Percentiles rank a stretch among this genome's conserved stretches.
These are phyloP conservation scores for Nothophoma quercina DNA, from an alignment of 2,329 filamentous ascomycete genomes.

Conservation along the genomic window DNA sequence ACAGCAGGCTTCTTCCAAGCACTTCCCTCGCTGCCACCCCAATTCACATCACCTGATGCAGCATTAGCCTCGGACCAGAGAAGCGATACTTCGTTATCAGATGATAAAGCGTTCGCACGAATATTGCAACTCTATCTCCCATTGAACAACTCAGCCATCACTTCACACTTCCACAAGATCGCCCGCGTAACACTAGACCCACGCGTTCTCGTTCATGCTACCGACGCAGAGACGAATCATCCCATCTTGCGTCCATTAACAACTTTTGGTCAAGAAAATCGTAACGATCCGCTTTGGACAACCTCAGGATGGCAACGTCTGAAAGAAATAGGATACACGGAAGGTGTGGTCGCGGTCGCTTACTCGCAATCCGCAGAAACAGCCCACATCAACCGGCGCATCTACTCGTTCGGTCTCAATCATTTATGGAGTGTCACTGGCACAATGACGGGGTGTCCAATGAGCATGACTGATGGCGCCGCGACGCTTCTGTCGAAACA, in stretches of 20 bases:
- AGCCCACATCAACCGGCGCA: constrained; percentile 58
- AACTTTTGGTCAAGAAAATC: constrained; percentile 64
- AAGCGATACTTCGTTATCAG: constrained; percentile 5
- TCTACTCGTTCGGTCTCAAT: constrained; percentile 66
- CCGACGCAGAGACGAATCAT: constrained; percentile 70
- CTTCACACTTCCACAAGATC: constrained; percentile 27
- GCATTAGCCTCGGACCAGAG: not conserved
- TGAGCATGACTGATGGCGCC: constrained; percentile 72
- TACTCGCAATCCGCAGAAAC: constrained; percentile 63
- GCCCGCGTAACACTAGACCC: constrained; percentile 31
- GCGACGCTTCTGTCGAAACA: constrained; percentile 33
- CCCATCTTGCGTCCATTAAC: constrained; percentile 68
- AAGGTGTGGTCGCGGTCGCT: constrained; percentile 67
- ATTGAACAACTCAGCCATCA: constrained; percentile 15
- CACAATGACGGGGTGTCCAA: constrained; percentile 70
- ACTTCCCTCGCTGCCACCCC: constrained; percentile 34
- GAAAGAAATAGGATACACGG: constrained; percentile 65
- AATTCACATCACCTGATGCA: constrained; percentile 27
- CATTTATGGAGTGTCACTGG: constrained; percentile 68
- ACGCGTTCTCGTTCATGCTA: constrained; percentile 16
- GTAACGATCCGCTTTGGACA: constrained; percentile 66
- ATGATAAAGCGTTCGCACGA: constrained; percentile 33
- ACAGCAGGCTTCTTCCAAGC: constrained; percentile 44
- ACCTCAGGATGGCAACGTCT: constrained; percentile 71
- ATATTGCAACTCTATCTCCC: constrained; percentile 38